Evolutionary conservation across 192 early-diverging fungal genomes (phyloP), one percentile per base, ranked within the genome.

Genomic region (Coemansia sp.): DNA sequence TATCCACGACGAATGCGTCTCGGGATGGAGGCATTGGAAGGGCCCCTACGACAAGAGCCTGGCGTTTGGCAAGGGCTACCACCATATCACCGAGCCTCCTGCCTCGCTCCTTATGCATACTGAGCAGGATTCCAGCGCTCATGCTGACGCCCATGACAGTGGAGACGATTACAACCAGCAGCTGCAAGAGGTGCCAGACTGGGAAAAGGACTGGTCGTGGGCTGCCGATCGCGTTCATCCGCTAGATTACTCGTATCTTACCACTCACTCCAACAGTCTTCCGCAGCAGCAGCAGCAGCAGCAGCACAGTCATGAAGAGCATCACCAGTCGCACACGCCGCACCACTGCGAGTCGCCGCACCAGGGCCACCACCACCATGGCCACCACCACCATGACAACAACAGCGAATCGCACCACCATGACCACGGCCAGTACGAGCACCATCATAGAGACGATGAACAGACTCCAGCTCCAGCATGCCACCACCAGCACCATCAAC

Each of bases 1-100:
- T 62, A 85, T 90, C 8, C 90, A 87, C 69, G 86, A 91, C 65
- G 81, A 82, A 44, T 78, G 81, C 64, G 76, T 85, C 6, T 85
- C 82, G 17, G 82, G 82, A 11, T 84, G 82, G 82, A 84, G 27
- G 46, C 46, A 70, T 62, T 78, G 77, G 73, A 68, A 57, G 21
- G 82, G 76, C 1, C 74, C 73, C 14, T 84, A 73, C 39, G 72
- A 68, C 69, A 85, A 74, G 48, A 15, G 74, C 0, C 42, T 78
- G 68, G 86, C 86, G 36, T 63, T 81, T 55, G 73, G 67, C 21
- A 39, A 32, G 15, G 78, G 82, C 31, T 84, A 86, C 45, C 69
- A 73, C 23, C 65, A 75, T 19, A 69, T 79, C 21, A 69, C 71
- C 12, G 67, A 74, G 39, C 70, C 74, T 29, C 59, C 59, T 38